Base-by-base conservation (phyloP, 305 asterid species). In the Fraxinus sp. region DNA sequence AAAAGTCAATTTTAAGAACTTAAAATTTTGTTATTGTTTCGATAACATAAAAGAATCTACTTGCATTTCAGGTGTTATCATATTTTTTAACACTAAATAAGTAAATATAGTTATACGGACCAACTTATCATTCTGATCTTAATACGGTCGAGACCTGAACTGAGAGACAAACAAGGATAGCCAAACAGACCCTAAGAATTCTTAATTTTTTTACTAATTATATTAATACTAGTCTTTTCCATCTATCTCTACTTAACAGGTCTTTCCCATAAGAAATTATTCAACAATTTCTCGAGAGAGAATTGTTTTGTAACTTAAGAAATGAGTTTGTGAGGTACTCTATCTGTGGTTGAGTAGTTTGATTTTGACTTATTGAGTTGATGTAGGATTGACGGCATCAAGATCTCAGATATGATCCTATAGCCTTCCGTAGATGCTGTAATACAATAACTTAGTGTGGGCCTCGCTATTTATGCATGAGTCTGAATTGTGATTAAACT, bases 311-410 rank as follows among this genome's bases (percentile, higher is more conserved):
- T 64, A 26, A 33, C 68, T 78, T 13, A 32, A 26, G 10, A 68
- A 66, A 39, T 59, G 78, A 26, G 30, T 39, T 66, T 64, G 81
- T 82, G 71, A 18, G 5, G n/a, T 33, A 7, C 79, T 36, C 74
- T 55, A 35, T 24, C 33, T 59, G 36, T 24, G 59, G 78, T 84
- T 30, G 30, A 14, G 11, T 13, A 9, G 35, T 46, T 36, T 16
- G n/a, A 78, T 79, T 73, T 81, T 82, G 20, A 26, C 76, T 83
- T 32, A 44, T 57, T 2, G 13, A 59, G 74, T 76, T 74, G 37
- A 55, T 35, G 74, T 37, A 37, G 64, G 26, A 49, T 13, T 28
- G 71, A 37, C 18, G 4, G 72, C 33, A 64, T 44, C 55, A 44
- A 44, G n/a, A 64, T 64, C 24, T 64, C 72, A 64, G 10, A n/a